Percentiles rank a stretch among this genome's conserved stretches.
phyloP scores from a whole-genome alignment of 495 filamentous ascomycete genomes.

The Penicillium lividum region DNA sequence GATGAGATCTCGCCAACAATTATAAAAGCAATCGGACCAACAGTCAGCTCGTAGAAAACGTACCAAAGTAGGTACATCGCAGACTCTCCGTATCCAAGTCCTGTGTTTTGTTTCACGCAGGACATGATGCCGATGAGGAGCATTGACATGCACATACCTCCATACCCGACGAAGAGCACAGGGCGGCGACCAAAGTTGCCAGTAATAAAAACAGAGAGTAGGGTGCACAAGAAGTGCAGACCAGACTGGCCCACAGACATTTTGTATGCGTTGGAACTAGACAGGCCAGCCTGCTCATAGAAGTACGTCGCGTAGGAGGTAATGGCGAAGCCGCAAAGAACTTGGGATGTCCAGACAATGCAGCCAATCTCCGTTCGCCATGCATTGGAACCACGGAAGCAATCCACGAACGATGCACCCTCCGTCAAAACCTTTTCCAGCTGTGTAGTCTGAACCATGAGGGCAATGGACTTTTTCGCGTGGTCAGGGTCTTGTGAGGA shows the following conservation, averaged over 20 bases:
- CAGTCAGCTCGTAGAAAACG: constrained; percentile 66
- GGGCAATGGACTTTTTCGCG: constrained; percentile 49
- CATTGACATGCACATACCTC: constrained; percentile 58
- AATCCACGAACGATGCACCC: constrained; percentile 65
- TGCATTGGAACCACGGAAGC: constrained; percentile 68
- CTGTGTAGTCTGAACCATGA: constrained; percentile 63
- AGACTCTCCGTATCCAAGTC: constrained; percentile 38
- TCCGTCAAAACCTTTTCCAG: constrained; percentile 58
- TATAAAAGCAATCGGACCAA: constrained; percentile 72
- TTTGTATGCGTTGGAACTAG: constrained; percentile 53
- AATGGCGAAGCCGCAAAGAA: constrained; percentile 69
- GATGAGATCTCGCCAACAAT: constrained; percentile 70
- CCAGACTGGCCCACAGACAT: constrained; percentile 51
- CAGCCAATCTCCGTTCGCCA: constrained; percentile 74
- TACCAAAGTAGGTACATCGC: constrained; percentile 67
- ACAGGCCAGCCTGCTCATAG: constrained; percentile 67
- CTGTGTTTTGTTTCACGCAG: constrained; percentile 58
- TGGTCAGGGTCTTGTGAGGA: constrained; percentile 49
- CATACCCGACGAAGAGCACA: constrained; percentile 61
- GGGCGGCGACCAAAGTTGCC: constrained; percentile 59
- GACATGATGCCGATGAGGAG: constrained; percentile 63
- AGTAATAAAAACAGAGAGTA: constrained; percentile 54
- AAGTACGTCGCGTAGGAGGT: constrained; percentile 75
- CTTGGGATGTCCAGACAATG: constrained; percentile 71
- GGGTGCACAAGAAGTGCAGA: constrained; percentile 60